A percentile compares a stretch with the other conserved stretches of the same genome.
Evolutionary conservation across 2,329 filamentous ascomycete genomes (phyloP).

Genomic region (Ilyonectria sp.): DNA sequence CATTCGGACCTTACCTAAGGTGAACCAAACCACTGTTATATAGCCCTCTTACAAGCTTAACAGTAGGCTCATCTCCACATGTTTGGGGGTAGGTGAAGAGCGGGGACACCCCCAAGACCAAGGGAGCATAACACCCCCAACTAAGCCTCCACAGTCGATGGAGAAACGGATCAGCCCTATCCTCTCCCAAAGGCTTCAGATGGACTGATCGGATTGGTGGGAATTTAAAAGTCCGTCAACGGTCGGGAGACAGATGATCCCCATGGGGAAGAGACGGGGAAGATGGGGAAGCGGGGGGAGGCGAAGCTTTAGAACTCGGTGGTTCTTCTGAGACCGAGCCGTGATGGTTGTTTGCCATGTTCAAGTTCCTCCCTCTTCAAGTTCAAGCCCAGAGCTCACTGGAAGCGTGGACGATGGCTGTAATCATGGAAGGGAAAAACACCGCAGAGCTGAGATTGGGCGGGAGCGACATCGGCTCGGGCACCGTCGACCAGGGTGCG

Average conservation of each 20-base stretch:
- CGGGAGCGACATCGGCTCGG: constrained; percentile 2
- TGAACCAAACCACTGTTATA: neutral
- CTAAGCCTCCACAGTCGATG: neutral
- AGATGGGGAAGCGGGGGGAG: neutral
- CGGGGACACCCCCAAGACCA: neutral
- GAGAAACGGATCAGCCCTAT: neutral
- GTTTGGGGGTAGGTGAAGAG: constrained; percentile 2
- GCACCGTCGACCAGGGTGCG: constrained; percentile 9
- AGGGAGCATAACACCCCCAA: neutral
- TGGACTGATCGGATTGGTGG: neutral
- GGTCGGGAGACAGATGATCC: neutral
- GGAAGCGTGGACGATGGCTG: neutral
- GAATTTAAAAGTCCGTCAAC: neutral
- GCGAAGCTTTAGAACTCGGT: neutral
- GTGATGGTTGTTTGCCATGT: neutral
- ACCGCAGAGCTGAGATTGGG: neutral
- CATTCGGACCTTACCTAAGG: too few species aligned
- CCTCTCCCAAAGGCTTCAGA: neutral
- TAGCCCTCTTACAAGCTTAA: neutral
- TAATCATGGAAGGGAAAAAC: neutral
- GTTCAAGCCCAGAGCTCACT: neutral
- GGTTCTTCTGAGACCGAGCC: neutral
- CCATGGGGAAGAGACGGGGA: neutral
- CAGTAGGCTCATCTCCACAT: neutral
- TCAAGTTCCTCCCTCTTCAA: neutral